Base-by-base conservation (phyloP, 176 grass and related monocot species). In the Lolium perenne region DNA sequence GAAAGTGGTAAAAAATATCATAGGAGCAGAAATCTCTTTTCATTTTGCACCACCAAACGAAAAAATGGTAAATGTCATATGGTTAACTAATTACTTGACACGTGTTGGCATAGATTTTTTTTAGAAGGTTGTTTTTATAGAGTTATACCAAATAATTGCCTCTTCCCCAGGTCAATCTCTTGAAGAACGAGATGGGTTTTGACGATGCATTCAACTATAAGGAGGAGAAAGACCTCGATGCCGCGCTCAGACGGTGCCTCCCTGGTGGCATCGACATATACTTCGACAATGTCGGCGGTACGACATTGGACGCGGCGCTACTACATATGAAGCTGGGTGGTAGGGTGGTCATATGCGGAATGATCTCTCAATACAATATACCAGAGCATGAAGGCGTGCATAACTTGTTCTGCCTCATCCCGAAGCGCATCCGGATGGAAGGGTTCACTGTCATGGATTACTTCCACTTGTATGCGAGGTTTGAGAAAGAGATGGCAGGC, bases 301-400 rank as follows among this genome's bases (percentile, higher is more conserved):
- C 4, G 12, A 15, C 62, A 2, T 12, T 65, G 25, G 62, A 65
- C 1, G 62, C 62, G 62, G 62, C 62, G 62, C 13, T 65, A 1
- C 25, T 63, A 11, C 10, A 84, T 10, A 93, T 93, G 94, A 79
- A 66, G 11, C 9, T 0, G 0, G 21, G 84, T 1, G 94, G 94
- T 6, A 54, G 7, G 62, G 62, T 65, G 62, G 62, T 65, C 1
- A 5, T 29, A 1, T 65, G 25, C 25, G 62, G 62, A 2, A 78
- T 93, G 85, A 89, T 95, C 16, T 95, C 94, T 2, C 94, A 91
- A 73, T 96, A 88, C 55, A 93, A 91, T 53, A 69, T 91, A 45
- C 0, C 26, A 35, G 26, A 90, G 46, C 65, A 14, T 0, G 72
- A 95, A 1, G 91, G 91, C 9, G 15, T 91, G 22, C 74, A 23